A percentile compares a stretch with the other conserved stretches of the same genome.
phyloP scores from a whole-genome alignment of 2,329 filamentous ascomycete genomes.

The Fonsecaea nubica region DNA sequence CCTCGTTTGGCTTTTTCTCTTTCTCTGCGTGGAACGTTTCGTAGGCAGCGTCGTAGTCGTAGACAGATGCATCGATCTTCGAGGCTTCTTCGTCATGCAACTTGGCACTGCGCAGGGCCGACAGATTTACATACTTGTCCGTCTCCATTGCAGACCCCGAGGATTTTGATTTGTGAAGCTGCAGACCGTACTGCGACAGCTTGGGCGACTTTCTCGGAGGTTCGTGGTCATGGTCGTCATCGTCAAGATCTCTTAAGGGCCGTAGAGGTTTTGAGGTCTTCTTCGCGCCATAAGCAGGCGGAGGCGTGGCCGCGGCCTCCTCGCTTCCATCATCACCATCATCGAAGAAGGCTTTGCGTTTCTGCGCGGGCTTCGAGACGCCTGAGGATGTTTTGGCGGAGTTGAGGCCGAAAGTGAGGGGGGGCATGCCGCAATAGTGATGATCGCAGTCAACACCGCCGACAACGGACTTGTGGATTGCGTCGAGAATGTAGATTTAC shows the following conservation, averaged over 20 bases:
- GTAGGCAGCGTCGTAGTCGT: constrained; percentile 59
- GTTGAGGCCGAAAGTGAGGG: constrained; percentile 53
- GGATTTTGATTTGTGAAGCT: constrained; percentile 38
- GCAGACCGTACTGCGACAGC: constrained; percentile 34
- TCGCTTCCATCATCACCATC: constrained; percentile 47
- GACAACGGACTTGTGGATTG: not conserved
- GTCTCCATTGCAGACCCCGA: constrained; percentile 20
- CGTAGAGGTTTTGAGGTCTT: constrained; percentile 41
- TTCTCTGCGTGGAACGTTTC: constrained; percentile 52
- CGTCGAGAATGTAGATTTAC: not conserved
- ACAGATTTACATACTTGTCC: constrained; percentile 53
- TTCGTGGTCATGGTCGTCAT: constrained; percentile 34
- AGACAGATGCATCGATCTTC: constrained; percentile 55
- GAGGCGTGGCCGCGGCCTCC: constrained; percentile 29
- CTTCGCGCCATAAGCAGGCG: constrained; percentile 29
- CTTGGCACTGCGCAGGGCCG: constrained; percentile 53
- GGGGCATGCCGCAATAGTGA: constrained; percentile 42
- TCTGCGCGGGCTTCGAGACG: constrained; percentile 47
- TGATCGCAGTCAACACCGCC: not conserved
- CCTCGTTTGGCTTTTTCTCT: constrained; percentile 39
- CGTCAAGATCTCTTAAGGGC: constrained; percentile 26
- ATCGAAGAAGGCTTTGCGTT: constrained; percentile 58
- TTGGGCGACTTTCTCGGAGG: constrained; percentile 46
- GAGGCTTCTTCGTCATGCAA: constrained; percentile 54
- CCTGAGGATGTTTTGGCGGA: constrained; percentile 42